Conservation (phyloP, 176 grass and related monocot genomes). For the Oryza brachyantha region DNA sequence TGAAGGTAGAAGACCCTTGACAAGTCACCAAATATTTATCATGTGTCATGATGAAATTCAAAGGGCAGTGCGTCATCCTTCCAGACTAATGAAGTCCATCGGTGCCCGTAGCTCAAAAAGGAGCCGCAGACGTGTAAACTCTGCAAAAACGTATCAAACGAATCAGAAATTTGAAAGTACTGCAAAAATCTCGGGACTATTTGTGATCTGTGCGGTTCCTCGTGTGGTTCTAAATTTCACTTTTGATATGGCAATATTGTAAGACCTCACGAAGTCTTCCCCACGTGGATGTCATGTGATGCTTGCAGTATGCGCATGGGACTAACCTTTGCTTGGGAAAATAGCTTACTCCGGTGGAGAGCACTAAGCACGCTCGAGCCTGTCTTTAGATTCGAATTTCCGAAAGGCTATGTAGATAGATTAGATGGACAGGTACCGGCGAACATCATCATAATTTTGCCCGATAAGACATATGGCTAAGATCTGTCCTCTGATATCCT, state of each 20-base stretch:
- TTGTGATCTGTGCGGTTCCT: too few species aligned
- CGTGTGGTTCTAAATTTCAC: neutral
- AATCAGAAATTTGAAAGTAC: neutral
- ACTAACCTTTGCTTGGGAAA: neutral
- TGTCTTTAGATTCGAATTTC: conserved; percentile 28
- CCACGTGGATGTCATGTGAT: neutral
- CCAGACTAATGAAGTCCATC: too few species aligned
- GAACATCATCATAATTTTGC: conserved; percentile 36
- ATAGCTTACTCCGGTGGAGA: conserved; percentile 12
- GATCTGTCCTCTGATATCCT: neutral
- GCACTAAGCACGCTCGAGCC: conserved; percentile 6
- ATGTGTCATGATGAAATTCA: too few species aligned
- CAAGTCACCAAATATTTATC: too few species aligned
- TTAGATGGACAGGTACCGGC: conserved; percentile 34
- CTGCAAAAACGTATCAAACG: neutral
- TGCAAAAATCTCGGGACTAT: too few species aligned
- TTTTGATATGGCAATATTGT: neutral
- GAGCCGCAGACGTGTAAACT: neutral
- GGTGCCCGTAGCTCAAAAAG: too few species aligned
- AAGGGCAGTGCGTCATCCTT: neutral
- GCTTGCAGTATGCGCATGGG: neutral
- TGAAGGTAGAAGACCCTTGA: too few species aligned
- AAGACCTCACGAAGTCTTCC: neutral
- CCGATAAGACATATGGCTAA: conserved; percentile 36
- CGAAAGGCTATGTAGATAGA: conserved; percentile 29